These are phyloP conservation scores for Aspergillus conjunctus DNA, from an alignment of 495 filamentous ascomycete genomes.

Conservation along the genomic window DNA sequence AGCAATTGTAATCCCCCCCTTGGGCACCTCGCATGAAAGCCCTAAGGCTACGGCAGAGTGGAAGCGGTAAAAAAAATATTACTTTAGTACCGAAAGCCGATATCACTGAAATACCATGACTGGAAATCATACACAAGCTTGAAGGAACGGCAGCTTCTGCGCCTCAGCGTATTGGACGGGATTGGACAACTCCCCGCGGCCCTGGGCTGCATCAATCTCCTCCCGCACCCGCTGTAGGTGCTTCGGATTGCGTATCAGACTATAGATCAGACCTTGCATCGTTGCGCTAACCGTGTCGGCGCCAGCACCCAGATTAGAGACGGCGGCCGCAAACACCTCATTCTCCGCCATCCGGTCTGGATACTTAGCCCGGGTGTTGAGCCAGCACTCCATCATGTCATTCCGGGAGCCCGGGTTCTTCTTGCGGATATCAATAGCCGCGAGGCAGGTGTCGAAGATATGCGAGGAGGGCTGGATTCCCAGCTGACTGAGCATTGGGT, in stretches of 20 bases:
- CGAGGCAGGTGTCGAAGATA: slow-evolving; percentile 43
- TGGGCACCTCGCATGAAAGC: slow-evolving; percentile 35
- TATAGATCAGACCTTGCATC: slow-evolving; percentile 44
- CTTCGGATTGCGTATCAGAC: slow-evolving; percentile 34
- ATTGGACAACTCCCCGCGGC: slow-evolving; percentile 27
- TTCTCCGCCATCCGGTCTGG: slow-evolving; percentile 44
- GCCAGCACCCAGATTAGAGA: slow-evolving; percentile 46
- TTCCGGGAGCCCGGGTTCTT: slow-evolving; percentile 36
- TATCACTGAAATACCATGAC: background rate
- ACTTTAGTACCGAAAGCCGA: too few relatives aligned
- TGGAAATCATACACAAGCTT: slow-evolving; percentile 35
- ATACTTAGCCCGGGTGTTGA: slow-evolving; percentile 36
- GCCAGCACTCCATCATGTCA: slow-evolving; percentile 52
- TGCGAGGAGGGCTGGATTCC: slow-evolving; percentile 44
- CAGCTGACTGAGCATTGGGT: slow-evolving; percentile 44
- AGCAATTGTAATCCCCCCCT: slow-evolving; percentile 32
- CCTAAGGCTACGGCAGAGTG: slow-evolving; percentile 29
- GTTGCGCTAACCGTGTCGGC: slow-evolving; percentile 47
- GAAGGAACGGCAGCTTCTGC: slow-evolving; percentile 38
- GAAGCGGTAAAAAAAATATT: slow-evolving; percentile 39
- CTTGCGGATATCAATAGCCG: slow-evolving; percentile 43
- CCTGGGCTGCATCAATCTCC: slow-evolving; percentile 42
- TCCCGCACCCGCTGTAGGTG: slow-evolving; percentile 30
- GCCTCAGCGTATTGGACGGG: slow-evolving; percentile 31
- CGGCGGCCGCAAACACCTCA: slow-evolving; percentile 43